These are phyloP conservation scores for Tylopilus rubrobrunneus DNA, from an alignment of 768 basidiomycete species.

Conservation along the genomic window DNA sequence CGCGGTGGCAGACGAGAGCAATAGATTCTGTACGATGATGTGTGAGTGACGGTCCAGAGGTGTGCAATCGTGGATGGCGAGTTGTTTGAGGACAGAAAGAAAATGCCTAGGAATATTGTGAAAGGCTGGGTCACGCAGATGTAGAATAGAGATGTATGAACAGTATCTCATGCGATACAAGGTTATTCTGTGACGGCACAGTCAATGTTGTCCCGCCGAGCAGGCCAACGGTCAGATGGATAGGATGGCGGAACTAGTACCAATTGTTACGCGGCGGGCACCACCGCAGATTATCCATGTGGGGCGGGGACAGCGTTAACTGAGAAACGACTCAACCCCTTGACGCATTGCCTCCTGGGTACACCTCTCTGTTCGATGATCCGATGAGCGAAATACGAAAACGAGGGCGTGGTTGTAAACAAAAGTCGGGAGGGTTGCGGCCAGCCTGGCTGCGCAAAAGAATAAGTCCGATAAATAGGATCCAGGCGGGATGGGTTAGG, in stretches of 20 bases:
- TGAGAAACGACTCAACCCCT: no score
- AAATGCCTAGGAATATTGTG: conserved; percentile 14
- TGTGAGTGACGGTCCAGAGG: conserved; percentile 32
- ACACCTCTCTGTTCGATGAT: no score
- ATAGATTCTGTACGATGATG: not conserved
- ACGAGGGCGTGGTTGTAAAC: no score
- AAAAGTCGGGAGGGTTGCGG: not conserved
- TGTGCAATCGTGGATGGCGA: conserved; percentile 45
- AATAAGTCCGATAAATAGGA: conserved; percentile 3
- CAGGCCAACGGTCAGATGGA: conserved; percentile 21
- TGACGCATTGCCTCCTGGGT: no score
- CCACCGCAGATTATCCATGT: no score
- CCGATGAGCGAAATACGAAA: no score
- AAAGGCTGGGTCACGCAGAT: not conserved
- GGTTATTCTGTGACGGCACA: conserved; percentile 25
- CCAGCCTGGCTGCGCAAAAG: conserved; percentile 16
- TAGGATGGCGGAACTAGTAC: no score
- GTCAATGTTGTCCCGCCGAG: conserved; percentile 25
- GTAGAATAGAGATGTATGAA: not conserved
- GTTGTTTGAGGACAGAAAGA: conserved; percentile 42
- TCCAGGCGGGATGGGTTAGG: not conserved
- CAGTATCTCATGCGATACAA: conserved; percentile 17
- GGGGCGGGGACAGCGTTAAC: no score
- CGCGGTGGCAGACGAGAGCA: conserved; percentile 11
- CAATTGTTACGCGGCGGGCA: no score